phyloP scores from a whole-genome alignment of 2,329 filamentous ascomycete species.

The Aspergillus tamarii region DNA sequence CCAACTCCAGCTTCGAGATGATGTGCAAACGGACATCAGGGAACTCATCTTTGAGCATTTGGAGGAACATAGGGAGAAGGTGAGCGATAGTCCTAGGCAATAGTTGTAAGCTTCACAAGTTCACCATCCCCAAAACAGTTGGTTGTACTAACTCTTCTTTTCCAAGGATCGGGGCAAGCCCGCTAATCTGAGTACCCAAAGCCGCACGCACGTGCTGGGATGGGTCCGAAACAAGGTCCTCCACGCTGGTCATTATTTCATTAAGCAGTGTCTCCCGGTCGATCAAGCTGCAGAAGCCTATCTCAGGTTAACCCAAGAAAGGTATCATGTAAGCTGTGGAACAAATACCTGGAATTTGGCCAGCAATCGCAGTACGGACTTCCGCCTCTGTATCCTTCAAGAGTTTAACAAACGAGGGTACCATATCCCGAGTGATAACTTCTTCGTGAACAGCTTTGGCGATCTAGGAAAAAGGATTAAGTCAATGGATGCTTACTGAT shows the following conservation, averaged over 20 bases:
- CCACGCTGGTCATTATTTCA: constrained; percentile 94
- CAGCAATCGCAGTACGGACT: constrained; percentile 93
- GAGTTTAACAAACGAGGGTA: constrained; percentile 95
- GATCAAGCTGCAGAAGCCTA: constrained; percentile 88
- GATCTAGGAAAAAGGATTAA: constrained; percentile 63
- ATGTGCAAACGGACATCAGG: constrained; percentile 98
- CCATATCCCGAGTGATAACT: constrained; percentile 88
- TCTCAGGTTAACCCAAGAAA: constrained; percentile 23
- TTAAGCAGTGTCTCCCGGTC: constrained; percentile 86
- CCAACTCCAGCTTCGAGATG: constrained; percentile 98
- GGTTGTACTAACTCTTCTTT: constrained; percentile 80
- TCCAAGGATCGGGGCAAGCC: constrained; percentile 92
- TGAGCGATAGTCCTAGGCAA: constrained; percentile 82
- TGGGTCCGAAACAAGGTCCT: constrained; percentile 92
- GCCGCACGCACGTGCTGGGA: constrained; percentile 97
- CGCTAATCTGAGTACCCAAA: constrained; percentile 94
- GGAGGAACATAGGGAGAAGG: constrained; percentile 95
- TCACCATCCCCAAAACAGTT: too few relatives aligned
- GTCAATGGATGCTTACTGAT: background rate
- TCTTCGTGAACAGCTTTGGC: constrained; percentile 98
- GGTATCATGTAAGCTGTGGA: background rate
- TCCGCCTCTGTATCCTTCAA: constrained; percentile 98
- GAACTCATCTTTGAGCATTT: constrained; percentile 99
- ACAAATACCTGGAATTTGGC: constrained; percentile 80
- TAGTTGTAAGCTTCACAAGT: constrained; percentile 14